These are phyloP conservation scores for Arachis hypogaea DNA, from an alignment of 306 rosid genomes.

Conservation along the genomic window DNA sequence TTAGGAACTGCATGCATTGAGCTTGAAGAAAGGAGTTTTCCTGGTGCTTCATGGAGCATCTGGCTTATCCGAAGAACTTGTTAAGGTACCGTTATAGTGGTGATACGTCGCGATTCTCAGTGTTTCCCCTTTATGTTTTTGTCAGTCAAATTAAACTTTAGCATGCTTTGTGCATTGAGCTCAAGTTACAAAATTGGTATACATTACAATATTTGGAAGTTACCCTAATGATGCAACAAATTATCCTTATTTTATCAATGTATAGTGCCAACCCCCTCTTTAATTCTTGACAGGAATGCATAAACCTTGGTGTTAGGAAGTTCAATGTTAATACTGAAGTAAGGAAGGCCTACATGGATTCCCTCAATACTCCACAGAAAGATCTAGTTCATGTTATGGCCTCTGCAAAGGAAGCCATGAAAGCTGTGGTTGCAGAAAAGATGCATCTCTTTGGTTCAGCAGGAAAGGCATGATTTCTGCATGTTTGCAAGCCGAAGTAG, in stretches of 20 bases:
- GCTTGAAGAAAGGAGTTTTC: slow-evolving; percentile 67
- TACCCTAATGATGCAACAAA: slow-evolving; percentile 5
- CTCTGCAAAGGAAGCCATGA: slow-evolving; percentile 92
- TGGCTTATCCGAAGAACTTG: slow-evolving; percentile 71
- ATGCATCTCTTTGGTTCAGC: slow-evolving; percentile 95
- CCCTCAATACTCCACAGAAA: slow-evolving; percentile 64
- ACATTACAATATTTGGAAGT: background rate
- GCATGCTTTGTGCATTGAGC: background rate
- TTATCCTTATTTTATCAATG: slow-evolving; percentile 24
- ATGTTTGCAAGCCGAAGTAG: slow-evolving; percentile 18
- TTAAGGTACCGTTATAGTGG: slow-evolving; percentile 58
- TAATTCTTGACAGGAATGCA: slow-evolving; percentile 64
- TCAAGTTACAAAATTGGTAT: slow-evolving; percentile 45
- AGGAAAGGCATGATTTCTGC: slow-evolving; percentile 65
- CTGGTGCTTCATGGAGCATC: slow-evolving; percentile 97
- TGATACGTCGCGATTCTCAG: slow-evolving; percentile 1
- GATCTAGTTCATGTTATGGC: slow-evolving; percentile 87
- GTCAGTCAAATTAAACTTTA: background rate
- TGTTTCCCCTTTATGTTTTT: slow-evolving; percentile 10
- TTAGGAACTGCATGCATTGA: slow-evolving; percentile 71
- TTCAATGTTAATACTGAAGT: slow-evolving; percentile 97
- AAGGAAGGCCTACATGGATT: slow-evolving; percentile 92
- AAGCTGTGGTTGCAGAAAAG: slow-evolving; percentile 83
- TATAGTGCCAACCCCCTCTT: slow-evolving; percentile 34
- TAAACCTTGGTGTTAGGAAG: slow-evolving; percentile 79